Evolutionary conservation across 768 basidiomycete species (phyloP).

Genomic region (Amanita phalloides): DNA sequence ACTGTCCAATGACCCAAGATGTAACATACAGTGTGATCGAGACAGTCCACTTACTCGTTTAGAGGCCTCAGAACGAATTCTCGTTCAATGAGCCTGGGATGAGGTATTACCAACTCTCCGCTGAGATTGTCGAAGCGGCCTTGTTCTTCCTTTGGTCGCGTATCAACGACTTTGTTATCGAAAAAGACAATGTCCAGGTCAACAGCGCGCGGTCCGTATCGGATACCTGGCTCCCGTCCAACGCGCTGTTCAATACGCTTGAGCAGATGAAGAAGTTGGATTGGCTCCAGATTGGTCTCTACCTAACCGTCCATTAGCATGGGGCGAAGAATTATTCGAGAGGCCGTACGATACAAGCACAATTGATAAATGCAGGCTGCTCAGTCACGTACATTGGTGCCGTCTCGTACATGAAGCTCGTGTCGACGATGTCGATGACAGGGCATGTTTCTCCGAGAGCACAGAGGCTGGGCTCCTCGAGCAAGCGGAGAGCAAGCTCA

Average conservation of each 20-base stretch:
- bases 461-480: constrained; percentile 37
- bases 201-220: constrained; percentile 82
- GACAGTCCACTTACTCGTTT: constrained; percentile 56
- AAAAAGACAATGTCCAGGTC: constrained; percentile 87
- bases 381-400: constrained; percentile 93
- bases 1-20: constrained; percentile 25
- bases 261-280: constrained; percentile 44
- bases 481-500: constrained; percentile 58
- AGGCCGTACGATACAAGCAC: constrained; percentile 72
- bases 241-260: constrained; percentile 67
- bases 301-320: constrained; percentile 34
- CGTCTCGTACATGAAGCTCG: constrained; percentile 89
- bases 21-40: neutral
- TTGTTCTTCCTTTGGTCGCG: constrained; percentile 27
- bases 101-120: constrained; percentile 75
- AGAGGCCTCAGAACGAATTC: constrained; percentile 90
- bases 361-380: constrained; percentile 84
- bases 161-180: constrained; percentile 49
- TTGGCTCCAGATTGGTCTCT: constrained; percentile 58
- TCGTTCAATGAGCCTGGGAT: constrained; percentile 69
- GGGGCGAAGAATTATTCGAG: neutral
- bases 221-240: constrained; percentile 68
- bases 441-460: constrained; percentile 8
- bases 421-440: constrained; percentile 44
- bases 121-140: constrained; percentile 41